Conservation (phyloP, 768 basidiomycete species). For the Leccinum obscurum region DNA sequence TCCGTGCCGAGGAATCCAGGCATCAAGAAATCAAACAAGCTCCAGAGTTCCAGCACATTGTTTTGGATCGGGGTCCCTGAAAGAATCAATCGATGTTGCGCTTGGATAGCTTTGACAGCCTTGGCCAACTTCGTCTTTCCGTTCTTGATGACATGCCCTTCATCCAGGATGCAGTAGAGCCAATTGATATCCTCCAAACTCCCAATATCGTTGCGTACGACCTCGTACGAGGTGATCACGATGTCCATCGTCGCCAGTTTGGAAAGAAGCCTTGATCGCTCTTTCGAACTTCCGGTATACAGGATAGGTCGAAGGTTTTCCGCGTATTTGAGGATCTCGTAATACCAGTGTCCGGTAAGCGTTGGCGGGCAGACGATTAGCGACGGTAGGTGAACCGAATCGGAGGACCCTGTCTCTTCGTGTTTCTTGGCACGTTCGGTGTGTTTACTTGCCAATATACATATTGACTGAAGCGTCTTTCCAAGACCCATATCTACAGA, state of each 20-base stretch:
- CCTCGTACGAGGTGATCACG: slow-evolving; percentile 98
- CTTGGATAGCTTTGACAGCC: slow-evolving; percentile 87
- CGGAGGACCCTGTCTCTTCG: slow-evolving; percentile 65
- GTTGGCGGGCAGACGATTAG: slow-evolving; percentile 97
- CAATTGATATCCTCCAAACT: slow-evolving; percentile 75
- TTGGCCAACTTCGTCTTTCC: slow-evolving; percentile 97
- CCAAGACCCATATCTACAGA: slow-evolving; percentile 94
- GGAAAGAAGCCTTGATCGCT: slow-evolving; percentile 67
- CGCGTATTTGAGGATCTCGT: slow-evolving; percentile 92
- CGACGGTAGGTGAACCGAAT: slow-evolving; percentile 86
- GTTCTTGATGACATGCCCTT: slow-evolving; percentile 99
- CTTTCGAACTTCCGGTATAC: slow-evolving; percentile 85
- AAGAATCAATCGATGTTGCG: slow-evolving; percentile 91
- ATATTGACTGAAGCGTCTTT: slow-evolving; percentile 97
- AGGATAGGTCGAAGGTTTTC: slow-evolving; percentile 81
- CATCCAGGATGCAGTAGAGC: slow-evolving; percentile 96
- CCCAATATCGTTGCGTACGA: slow-evolving; percentile 90
- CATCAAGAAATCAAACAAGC: slow-evolving; percentile 98
- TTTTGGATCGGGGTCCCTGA: slow-evolving; percentile 99
- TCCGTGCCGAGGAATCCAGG: slow-evolving; percentile 99
- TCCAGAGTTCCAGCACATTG: slow-evolving; percentile 98
- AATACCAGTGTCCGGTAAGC: slow-evolving; percentile 98
- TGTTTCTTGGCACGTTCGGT: slow-evolving; percentile 76
- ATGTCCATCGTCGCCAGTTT: slow-evolving; percentile 76
- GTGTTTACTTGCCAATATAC: slow-evolving; percentile 93